These are phyloP conservation scores for Flaveria floridana DNA, from an alignment of 140 eudicot genomes.

Conservation along the genomic window DNA sequence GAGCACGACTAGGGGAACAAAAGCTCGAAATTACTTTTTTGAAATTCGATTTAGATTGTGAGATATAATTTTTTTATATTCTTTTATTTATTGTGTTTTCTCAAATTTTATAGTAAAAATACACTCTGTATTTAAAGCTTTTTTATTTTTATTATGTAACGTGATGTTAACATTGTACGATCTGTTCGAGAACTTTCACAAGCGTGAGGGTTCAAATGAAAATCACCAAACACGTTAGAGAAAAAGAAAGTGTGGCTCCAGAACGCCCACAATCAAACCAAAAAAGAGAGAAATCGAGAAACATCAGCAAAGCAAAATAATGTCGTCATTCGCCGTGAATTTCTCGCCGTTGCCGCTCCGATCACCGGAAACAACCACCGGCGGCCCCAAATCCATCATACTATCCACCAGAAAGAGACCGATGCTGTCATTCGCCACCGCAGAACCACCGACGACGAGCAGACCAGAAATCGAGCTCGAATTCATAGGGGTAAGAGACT, in stretches of 20 bases:
- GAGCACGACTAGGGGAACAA: too few relatives aligned
- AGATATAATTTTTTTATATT: too few relatives aligned
- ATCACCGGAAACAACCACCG: constrained; percentile 48
- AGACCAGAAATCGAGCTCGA: constrained; percentile 80
- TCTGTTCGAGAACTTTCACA: background rate
- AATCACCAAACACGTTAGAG: background rate
- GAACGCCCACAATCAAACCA: constrained; percentile 32
- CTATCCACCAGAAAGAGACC: constrained; percentile 40
- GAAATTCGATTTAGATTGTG: too few relatives aligned
- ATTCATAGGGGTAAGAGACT: constrained; percentile 61
- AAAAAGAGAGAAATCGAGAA: constrained; percentile 8
- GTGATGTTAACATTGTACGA: background rate
- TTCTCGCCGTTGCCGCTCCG: constrained; percentile 43
- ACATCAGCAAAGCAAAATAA: background rate
- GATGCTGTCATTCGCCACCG: constrained; percentile 35
- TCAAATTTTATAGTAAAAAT: too few relatives aligned
- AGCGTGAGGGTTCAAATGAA: background rate
- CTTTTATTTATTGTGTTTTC: too few relatives aligned
- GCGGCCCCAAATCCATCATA: constrained; percentile 32
- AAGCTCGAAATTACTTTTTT: too few relatives aligned
- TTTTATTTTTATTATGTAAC: too few relatives aligned
- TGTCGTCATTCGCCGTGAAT: constrained; percentile 54
- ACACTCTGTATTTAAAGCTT: too few relatives aligned
- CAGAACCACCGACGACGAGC: constrained; percentile 48
- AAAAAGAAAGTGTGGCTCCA: constrained; percentile 24